Evolutionary conservation across 2,329 filamentous ascomycete species (phyloP).

Genomic region (Epichloe hybrida): DNA sequence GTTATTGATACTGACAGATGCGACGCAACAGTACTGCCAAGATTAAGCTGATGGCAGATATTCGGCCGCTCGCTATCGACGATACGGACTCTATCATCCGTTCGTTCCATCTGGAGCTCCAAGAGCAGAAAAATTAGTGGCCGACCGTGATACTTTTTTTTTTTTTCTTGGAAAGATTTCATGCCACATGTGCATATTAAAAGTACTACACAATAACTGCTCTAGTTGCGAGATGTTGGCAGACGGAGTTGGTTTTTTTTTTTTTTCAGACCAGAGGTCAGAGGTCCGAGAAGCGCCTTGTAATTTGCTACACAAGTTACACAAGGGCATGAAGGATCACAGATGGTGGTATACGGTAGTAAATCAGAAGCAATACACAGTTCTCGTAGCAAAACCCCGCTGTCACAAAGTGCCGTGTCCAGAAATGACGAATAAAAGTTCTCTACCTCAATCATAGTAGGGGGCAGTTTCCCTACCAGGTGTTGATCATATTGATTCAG

Average conservation of each 20-base stretch:
- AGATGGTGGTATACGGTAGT: background rate
- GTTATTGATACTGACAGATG: background rate
- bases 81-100: slow-evolving; percentile 82
- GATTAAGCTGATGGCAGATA: slow-evolving; percentile 84
- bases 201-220: background rate
- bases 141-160: background rate
- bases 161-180: background rate
- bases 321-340: background rate
- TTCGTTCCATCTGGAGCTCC: slow-evolving; percentile 48
- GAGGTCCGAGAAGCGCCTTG: background rate
- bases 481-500: too few species aligned
- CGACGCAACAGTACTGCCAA: slow-evolving; percentile 37
- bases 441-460: too few species aligned
- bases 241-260: too few species aligned
- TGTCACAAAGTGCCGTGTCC: too few species aligned
- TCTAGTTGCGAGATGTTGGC: background rate
- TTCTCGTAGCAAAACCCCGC: too few species aligned
- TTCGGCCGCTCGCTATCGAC: slow-evolving; percentile 74
- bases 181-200: background rate
- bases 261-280: too few species aligned
- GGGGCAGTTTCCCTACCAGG: too few species aligned
- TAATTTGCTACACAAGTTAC: background rate
- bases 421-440: too few species aligned
- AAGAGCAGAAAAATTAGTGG: background rate
- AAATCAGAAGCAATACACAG: too few species aligned